Evolutionary conservation across 2,329 filamentous ascomycete genomes (phyloP).

Genomic region (Aureobasidium sp.): DNA sequence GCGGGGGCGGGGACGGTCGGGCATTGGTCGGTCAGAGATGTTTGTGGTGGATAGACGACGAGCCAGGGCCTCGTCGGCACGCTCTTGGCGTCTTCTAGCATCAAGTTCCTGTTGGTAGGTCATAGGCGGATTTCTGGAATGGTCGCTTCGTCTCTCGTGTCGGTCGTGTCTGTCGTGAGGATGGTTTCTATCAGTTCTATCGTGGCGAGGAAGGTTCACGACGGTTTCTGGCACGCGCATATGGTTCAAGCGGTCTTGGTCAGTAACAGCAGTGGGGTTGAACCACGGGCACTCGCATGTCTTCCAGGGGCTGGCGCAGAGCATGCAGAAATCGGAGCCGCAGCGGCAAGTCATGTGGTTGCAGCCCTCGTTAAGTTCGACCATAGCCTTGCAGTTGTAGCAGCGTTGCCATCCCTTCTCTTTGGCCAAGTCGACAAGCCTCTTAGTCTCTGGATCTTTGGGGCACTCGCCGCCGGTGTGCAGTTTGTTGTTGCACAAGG

Average conservation of each 20-base stretch:
- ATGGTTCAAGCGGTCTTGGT: constrained; percentile 49
- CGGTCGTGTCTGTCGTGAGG: background rate
- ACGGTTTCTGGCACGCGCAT: constrained; percentile 43
- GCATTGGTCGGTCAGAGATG: constrained; percentile 22
- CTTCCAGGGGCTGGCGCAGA: constrained; percentile 77
- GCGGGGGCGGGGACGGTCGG: constrained; percentile 21
- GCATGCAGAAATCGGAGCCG: constrained; percentile 78
- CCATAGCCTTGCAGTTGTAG: constrained; percentile 63
- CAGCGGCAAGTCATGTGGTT: constrained; percentile 87
- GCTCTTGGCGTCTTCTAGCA: constrained; percentile 38
- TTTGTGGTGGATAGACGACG: constrained; percentile 44
- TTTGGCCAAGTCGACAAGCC: constrained; percentile 58
- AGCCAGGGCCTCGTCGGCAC: constrained; percentile 44
- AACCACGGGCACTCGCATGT: constrained; percentile 77
- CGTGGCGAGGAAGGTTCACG: constrained; percentile 28
- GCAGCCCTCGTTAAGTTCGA: constrained; percentile 75
- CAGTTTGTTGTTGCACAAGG: constrained; percentile 65
- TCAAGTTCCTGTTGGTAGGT: constrained; percentile 33
- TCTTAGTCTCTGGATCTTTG: constrained; percentile 59
- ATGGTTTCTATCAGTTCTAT: constrained; percentile 20
- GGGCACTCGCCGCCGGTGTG: constrained; percentile 66
- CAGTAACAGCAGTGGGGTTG: constrained; percentile 48
- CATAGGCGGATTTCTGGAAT: constrained; percentile 16
- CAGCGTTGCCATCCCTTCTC: constrained; percentile 69
- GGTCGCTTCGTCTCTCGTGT: constrained; percentile 4